Evolutionary conservation across 2,329 filamentous ascomycete species (phyloP).

Genomic region (Zasmidium cellare): DNA sequence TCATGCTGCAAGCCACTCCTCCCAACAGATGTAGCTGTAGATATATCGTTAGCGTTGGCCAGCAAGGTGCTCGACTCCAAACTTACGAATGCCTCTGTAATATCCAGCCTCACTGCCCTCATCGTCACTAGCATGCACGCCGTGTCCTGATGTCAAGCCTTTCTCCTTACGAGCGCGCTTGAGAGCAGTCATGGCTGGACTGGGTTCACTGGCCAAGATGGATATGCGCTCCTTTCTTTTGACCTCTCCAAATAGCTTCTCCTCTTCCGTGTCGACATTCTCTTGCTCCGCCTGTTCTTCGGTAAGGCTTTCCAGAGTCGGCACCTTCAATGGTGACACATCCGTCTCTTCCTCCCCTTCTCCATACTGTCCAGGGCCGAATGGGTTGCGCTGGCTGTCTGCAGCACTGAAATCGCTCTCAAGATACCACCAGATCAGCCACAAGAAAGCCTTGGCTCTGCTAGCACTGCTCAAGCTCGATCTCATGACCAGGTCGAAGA

Average conservation of each 20-base stretch:
- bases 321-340: slow-evolving; percentile 58
- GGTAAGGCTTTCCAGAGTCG: slow-evolving; percentile 64
- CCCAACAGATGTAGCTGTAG: slow-evolving; percentile 17
- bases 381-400: slow-evolving; percentile 86
- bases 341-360: slow-evolving; percentile 38
- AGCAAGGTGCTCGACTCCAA: slow-evolving; percentile 1
- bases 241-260: slow-evolving; percentile 68
- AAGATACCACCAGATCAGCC: slow-evolving; percentile 99
- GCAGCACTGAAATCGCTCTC: slow-evolving; percentile 93
- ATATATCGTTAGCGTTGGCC: background rate
- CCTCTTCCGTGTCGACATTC: slow-evolving; percentile 72
- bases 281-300: slow-evolving; percentile 66
- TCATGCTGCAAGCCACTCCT: slow-evolving; percentile 24
- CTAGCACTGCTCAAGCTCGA: slow-evolving; percentile 78
- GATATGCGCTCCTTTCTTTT: slow-evolving; percentile 72
- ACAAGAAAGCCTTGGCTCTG: slow-evolving; percentile 84
- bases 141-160: slow-evolving; percentile 35
- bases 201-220: slow-evolving; percentile 74
- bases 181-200: slow-evolving; percentile 59
- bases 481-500: slow-evolving; percentile 96
- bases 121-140: slow-evolving; percentile 30
- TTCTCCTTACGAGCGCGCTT: slow-evolving; percentile 52
- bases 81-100: slow-evolving; percentile 16
- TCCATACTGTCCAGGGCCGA: slow-evolving; percentile 62
- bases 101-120: slow-evolving; percentile 32